Evolutionary conservation across 169 alveolate species (phyloP).

Genomic region (Plasmodium falciparum): DNA sequence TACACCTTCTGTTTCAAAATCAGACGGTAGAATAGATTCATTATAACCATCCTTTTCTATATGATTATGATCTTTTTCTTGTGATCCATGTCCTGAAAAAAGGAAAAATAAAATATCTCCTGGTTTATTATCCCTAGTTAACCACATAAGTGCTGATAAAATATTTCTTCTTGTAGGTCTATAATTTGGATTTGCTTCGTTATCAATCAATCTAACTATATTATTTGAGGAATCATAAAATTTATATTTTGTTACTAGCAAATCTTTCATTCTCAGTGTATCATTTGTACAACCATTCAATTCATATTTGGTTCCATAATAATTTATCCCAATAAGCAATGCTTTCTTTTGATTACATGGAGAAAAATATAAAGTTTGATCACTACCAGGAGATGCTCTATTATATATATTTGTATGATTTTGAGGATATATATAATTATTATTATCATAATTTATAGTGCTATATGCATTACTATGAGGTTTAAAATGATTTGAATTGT

Average conservation of each 20-base stretch:
- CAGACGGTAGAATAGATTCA: constrained; percentile 84
- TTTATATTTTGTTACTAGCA: constrained; percentile 65
- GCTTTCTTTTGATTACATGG: constrained; percentile 74
- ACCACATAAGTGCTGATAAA: constrained; percentile 75
- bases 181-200: constrained; percentile 34
- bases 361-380: constrained; percentile 28
- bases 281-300: constrained; percentile 85
- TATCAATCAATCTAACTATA: constrained; percentile 44
- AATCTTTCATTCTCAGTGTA: constrained; percentile 76
- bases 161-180: constrained; percentile 62
- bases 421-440: neutral
- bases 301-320: constrained; percentile 78
- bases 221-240: constrained; percentile 56
- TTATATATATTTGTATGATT: neutral
- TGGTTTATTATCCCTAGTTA: constrained; percentile 72
- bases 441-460: neutral
- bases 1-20: constrained; percentile 67
- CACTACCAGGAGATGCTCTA: constrained; percentile 39
- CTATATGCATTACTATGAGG: neutral
- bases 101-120: constrained; percentile 84
- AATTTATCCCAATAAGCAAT: constrained; percentile 83
- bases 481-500: neutral
- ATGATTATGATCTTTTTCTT: constrained; percentile 50
- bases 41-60: constrained; percentile 81
- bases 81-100: constrained; percentile 84